Conservation (phyloP, 352 stramenopile genomes). For the Globisporangium solare region DNA sequence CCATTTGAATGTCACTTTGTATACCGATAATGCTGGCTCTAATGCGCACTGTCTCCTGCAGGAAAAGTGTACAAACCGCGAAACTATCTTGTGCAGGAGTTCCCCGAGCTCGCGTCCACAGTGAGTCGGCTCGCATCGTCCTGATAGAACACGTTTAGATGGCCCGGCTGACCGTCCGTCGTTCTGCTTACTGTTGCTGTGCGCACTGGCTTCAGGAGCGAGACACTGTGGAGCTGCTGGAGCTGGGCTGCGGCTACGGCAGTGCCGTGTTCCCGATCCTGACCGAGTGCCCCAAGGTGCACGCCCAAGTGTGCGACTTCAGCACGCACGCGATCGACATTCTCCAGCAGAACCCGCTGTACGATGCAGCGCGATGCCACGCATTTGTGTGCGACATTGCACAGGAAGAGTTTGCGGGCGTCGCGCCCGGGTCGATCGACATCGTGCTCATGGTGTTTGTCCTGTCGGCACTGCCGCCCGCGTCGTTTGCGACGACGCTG, state of each 20-base stretch:
- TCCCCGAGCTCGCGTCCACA: slow-evolving; percentile 53
- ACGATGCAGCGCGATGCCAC: slow-evolving; percentile 43
- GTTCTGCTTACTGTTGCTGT: too few species aligned
- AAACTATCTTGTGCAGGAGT: slow-evolving; percentile 80
- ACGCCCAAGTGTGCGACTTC: slow-evolving; percentile 78
- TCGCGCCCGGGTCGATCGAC: slow-evolving; percentile 52
- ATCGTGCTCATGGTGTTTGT: slow-evolving; percentile 84
- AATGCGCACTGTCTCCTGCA: slow-evolving; percentile 8
- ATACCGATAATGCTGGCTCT: background rate
- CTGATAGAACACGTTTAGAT: too few species aligned
- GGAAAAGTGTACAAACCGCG: slow-evolving; percentile 80
- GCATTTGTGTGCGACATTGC: slow-evolving; percentile 76
- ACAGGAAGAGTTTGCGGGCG: slow-evolving; percentile 35
- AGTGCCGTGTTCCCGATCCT: slow-evolving; percentile 86
- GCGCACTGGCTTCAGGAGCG: slow-evolving; percentile 17
- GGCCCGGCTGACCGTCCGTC: too few species aligned
- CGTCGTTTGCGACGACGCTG: slow-evolving; percentile 42
- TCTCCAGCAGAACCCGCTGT: slow-evolving; percentile 44
- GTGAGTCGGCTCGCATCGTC: slow-evolving; percentile 11
- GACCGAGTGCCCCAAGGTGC: slow-evolving; percentile 49
- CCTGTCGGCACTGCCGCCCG: slow-evolving; percentile 62
- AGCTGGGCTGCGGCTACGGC: slow-evolving; percentile 85
- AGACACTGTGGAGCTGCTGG: slow-evolving; percentile 46
- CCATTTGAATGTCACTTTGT: background rate
- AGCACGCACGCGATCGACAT: slow-evolving; percentile 76